Base-by-base conservation (phyloP, 345 rosid genomes). In the Limnanthes douglasii region DNA sequence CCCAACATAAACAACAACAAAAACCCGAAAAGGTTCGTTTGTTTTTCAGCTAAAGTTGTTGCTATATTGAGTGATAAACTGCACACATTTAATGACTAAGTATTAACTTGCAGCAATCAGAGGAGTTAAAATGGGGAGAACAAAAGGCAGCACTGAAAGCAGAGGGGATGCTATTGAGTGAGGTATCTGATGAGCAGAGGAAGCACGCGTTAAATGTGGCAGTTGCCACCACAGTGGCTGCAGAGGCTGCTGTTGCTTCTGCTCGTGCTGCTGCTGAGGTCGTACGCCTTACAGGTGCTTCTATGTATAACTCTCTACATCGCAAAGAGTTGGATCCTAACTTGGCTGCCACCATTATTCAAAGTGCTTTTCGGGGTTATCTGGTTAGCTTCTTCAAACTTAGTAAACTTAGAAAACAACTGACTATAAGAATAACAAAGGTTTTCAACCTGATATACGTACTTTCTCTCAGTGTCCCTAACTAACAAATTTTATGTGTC, bases 221-320 rank as follows among this genome's bases (percentile, higher is more conserved):
- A 30, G 54, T 75, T 9, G 86, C 88, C 9, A 86, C 97, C 0
- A 88, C 83, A 0, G 94, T 78, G 4, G 94, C 94, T 16, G 97
- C 94, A 1, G 78, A 86, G 59, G 97, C 93, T 1, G 94, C 94
- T 0, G 73, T 86, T 45, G 84, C 82, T 19, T 85, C 97, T 1
- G 97, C 94, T 11, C 66, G 61, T 5, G 93, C 93, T 0, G 97
- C 97, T 0, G 94, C 94, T n/a, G 93, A 82, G 60, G 78, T 82
- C 46, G 97, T 86, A 23, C 59, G 76, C 8, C 72, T 82, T 37
- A 67, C 85, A 0, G 59, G 50, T 9, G 44, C 61, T 9, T 43
- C 63, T 31, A 66, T 78, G n/a, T 53, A 58, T 4, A 32, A 69
- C 41, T 51, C 25, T 38, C 51, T 35, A 46, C 53, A 14, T 31